phyloP scores from a whole-genome alignment of 257 asterid species.

The Solanum paucissectum region DNA sequence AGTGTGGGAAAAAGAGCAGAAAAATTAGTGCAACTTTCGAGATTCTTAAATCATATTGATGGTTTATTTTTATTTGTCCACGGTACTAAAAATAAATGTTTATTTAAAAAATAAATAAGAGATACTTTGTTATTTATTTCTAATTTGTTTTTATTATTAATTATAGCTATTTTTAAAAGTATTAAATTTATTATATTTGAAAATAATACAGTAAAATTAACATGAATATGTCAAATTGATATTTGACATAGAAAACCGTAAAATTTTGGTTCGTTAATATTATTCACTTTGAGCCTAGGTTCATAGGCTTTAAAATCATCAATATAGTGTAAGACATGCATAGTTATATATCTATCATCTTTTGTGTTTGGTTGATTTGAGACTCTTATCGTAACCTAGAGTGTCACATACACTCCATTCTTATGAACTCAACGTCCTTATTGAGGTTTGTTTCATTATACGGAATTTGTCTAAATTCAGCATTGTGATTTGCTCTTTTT shows the following conservation, averaged over 20 bases:
- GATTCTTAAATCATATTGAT: neutral
- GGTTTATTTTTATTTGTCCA: neutral
- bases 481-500: too few species aligned
- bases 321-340: fast-evolving
- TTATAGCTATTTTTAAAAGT: too few species aligned
- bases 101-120: neutral
- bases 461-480: neutral
- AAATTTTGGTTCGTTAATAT: fast-evolving
- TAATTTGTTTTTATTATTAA: too few species aligned
- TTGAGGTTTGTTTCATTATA: neutral
- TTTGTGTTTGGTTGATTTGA: too few species aligned
- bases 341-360: too few species aligned
- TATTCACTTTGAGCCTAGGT: neutral
- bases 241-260: neutral
- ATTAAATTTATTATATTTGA: neutral
- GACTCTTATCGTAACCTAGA: neutral
- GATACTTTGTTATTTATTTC: too few species aligned
- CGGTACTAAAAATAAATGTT: neutral
- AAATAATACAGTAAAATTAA: neutral
- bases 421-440: neutral
- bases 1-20: neutral
- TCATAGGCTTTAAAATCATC: neutral
- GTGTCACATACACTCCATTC: neutral
- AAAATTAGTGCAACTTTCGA: neutral
- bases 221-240: neutral